phyloP scores from a whole-genome alignment of 805 yeast species.

The Spathaspora arborariae region DNA sequence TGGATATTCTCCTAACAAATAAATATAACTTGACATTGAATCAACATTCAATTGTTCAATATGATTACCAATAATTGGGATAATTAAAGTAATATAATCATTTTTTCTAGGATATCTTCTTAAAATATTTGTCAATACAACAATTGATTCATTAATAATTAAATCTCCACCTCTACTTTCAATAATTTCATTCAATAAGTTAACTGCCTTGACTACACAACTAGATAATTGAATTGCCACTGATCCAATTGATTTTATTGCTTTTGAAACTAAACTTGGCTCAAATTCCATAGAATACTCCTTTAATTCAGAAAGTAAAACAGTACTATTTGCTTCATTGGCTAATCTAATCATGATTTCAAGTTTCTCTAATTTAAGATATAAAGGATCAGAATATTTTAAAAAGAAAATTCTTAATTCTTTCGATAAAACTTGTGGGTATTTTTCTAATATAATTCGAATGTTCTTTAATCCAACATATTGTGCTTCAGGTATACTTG shows the following conservation, averaged over 20 bases:
- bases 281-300: constrained; percentile 87
- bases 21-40: constrained; percentile 57
- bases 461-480: constrained; percentile 90
- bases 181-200: constrained; percentile 53
- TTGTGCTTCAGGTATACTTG: constrained; percentile 84
- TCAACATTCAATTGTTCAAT: constrained; percentile 49
- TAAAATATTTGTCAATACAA: constrained; percentile 60
- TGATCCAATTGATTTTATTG: constrained; percentile 67
- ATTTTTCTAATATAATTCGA: constrained; percentile 81
- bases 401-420: constrained; percentile 89
- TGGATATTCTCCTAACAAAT: constrained; percentile 72
- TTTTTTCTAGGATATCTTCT: constrained; percentile 59
- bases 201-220: constrained; percentile 55
- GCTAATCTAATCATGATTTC: constrained; percentile 72
- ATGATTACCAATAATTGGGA: constrained; percentile 51
- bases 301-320: constrained; percentile 65
- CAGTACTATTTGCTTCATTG: constrained; percentile 52
- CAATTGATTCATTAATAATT: constrained; percentile 55
- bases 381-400: constrained; percentile 80
- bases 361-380: constrained; percentile 70
- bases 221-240: constrained; percentile 61
- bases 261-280: constrained; percentile 64
- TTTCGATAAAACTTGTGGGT: constrained; percentile 71
- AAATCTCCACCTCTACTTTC: constrained; percentile 64
- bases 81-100: constrained; percentile 45